Conservation (phyloP, 106 monocot species). For the Platanthera zijinensis region DNA sequence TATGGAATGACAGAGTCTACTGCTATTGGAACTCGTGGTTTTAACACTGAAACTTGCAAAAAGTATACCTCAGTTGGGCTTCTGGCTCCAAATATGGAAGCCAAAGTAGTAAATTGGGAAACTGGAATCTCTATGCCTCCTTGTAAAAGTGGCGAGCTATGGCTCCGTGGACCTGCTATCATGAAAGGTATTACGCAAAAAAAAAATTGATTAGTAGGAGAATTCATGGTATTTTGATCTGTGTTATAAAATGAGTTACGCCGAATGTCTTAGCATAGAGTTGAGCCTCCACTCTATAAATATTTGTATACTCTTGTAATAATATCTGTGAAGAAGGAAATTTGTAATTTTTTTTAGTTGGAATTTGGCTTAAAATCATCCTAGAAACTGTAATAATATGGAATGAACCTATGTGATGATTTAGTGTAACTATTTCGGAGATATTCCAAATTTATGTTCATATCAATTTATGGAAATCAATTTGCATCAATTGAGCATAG, state of each 20-base stretch:
- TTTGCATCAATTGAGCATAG: slow-evolving; percentile 20
- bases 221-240: no score
- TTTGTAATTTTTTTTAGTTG: not conserved
- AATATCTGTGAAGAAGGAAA: no score
- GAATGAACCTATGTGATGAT: no score
- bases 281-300: no score
- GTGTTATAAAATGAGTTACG: no score
- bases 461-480: not conserved
- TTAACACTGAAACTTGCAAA: slow-evolving; percentile 31
- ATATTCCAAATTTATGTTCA: not conserved
- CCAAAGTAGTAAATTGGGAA: slow-evolving; percentile 47
- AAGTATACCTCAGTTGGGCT: slow-evolving; percentile 65
- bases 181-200: slow-evolving; percentile 55
- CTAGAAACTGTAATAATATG: not conserved
- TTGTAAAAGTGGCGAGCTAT: slow-evolving; percentile 48
- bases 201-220: no score
- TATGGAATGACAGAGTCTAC: slow-evolving; percentile 88
- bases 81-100: slow-evolving; percentile 79
- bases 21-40: slow-evolving; percentile 75
- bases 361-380: not conserved
- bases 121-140: slow-evolving; percentile 46
- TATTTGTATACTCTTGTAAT: no score
- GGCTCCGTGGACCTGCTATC: slow-evolving; percentile 57
- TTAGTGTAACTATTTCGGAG: not conserved
- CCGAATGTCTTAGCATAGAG: no score